A percentile compares a stretch with the other conserved stretches of the same genome.
These are phyloP conservation scores for Rhododendron ferrugineum DNA, from an alignment of 148 eudicot genomes.

Conservation along the genomic window DNA sequence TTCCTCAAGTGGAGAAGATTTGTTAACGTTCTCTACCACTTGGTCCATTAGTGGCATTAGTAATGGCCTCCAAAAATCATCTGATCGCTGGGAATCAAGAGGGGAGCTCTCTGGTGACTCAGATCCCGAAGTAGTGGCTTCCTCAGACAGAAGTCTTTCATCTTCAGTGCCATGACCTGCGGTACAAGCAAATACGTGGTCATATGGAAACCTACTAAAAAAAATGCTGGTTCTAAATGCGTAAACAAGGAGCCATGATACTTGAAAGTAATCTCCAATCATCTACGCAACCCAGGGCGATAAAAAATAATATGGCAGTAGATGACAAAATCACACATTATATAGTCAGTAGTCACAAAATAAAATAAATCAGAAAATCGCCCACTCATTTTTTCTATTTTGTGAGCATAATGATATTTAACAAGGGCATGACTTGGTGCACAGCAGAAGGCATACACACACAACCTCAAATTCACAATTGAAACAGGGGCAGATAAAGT, in stretches of 20 bases:
- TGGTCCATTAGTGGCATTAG: constrained; percentile 22
- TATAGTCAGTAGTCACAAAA: background rate
- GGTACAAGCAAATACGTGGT: background rate
- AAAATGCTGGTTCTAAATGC: background rate
- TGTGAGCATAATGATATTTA: background rate
- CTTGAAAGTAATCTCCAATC: background rate
- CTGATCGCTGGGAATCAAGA: constrained; percentile 29
- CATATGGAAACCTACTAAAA: background rate
- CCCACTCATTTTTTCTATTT: background rate
- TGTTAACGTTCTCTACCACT: constrained; percentile 18
- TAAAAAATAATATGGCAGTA: background rate
- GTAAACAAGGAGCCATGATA: background rate
- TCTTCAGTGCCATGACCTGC: constrained; percentile 35
- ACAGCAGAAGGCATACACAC: background rate
- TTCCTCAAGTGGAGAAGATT: constrained; percentile 13
- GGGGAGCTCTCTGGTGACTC: constrained; percentile 26
- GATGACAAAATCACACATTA: background rate
- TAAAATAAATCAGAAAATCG: background rate
- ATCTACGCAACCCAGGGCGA: background rate
- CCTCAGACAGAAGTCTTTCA: constrained; percentile 37
- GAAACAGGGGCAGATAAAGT: background rate
- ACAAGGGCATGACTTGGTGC: background rate
- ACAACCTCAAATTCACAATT: background rate
- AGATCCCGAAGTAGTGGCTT: constrained; percentile 32
- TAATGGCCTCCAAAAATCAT: constrained; percentile 48